A percentile compares a stretch with the other conserved stretches of the same genome.
phyloP scores from a whole-genome alignment of 805 yeast species.

The Sugiyamaella chiloensis region DNA sequence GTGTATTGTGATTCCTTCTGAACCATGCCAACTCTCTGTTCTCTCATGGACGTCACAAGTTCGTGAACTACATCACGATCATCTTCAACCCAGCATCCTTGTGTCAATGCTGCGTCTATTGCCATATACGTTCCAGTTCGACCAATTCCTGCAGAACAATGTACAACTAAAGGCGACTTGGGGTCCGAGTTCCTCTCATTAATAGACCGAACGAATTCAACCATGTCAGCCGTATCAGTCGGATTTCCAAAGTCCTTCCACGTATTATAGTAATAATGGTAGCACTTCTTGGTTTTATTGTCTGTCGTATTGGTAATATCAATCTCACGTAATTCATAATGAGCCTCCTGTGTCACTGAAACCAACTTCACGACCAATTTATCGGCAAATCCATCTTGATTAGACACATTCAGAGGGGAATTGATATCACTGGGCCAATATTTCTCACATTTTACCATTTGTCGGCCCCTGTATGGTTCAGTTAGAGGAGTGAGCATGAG shows the following conservation, averaged over 20 bases:
- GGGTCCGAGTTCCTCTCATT: conserved; percentile 39
- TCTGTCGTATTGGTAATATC: conserved; percentile 4
- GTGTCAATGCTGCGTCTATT: conserved; percentile 49
- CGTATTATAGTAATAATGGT: conserved; percentile 68
- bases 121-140: conserved; percentile 88
- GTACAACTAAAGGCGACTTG: conserved; percentile 65
- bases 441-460: conserved; percentile 74
- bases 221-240: conserved; percentile 47
- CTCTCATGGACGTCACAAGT: conserved; percentile 35
- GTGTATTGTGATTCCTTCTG: conserved; percentile 38
- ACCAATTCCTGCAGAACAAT: conserved; percentile 97
- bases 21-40: conserved; percentile 43
- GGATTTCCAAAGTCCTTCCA: conserved; percentile 86
- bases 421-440: conserved; percentile 68
- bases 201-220: conserved; percentile 48
- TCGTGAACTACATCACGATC: conserved; percentile 32
- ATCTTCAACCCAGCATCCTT: conserved; percentile 10
- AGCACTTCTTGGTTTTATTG: conserved; percentile 26
- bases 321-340: conserved; percentile 18
- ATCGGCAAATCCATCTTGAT: conserved; percentile 12
- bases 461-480: conserved; percentile 49
- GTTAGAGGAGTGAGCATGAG: conserved; percentile 74
- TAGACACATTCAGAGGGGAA: conserved; percentile 1
- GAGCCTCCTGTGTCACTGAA: not conserved
- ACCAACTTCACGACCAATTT: conserved; percentile 11